Evolutionary conservation across 345 rosid genomes (phyloP).

Genomic region (Lumnitzera racemosa): DNA sequence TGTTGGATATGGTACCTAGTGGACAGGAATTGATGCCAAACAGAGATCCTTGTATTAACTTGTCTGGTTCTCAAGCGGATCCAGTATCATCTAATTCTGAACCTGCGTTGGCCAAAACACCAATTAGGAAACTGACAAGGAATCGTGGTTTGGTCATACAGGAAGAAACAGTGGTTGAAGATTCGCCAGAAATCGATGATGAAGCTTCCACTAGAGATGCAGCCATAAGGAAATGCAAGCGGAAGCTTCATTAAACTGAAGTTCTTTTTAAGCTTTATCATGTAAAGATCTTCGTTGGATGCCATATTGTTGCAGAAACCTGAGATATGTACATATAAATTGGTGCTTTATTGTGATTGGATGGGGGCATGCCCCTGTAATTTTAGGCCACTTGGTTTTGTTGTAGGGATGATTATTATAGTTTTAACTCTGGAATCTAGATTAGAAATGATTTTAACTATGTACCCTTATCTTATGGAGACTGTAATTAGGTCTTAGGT

Average conservation of each 20-base stretch:
- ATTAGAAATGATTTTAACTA: too few species aligned
- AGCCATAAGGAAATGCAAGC: slow-evolving; percentile 37
- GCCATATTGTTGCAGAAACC: too few species aligned
- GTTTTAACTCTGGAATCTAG: too few species aligned
- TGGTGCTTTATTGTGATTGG: too few species aligned
- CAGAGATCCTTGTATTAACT: slow-evolving; percentile 17
- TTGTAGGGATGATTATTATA: too few species aligned
- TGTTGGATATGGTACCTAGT: slow-evolving; percentile 38
- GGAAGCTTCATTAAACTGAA: slow-evolving; percentile 31
- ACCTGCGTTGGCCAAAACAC: slow-evolving; percentile 44
- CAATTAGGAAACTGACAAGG: slow-evolving; percentile 69
- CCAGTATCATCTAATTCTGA: slow-evolving; percentile 18
- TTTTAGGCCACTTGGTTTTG: too few species aligned
- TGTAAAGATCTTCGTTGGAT: too few species aligned
- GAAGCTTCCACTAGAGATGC: slow-evolving; percentile 10
- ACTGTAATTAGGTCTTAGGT: too few species aligned
- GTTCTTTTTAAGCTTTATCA: too few species aligned
- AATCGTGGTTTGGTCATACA: slow-evolving; percentile 66
- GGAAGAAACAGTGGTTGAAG: slow-evolving; percentile 66
- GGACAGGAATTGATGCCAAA: slow-evolving; percentile 83
- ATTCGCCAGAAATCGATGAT: slow-evolving; percentile 40
- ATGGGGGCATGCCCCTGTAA: too few species aligned
- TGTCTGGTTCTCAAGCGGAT: slow-evolving; percentile 22
- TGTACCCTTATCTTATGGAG: too few species aligned
- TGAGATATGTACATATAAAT: too few species aligned